Evolutionary conservation across 352 stramenopile genomes (phyloP).

Genomic region (Globisporangium heterothallicum): DNA sequence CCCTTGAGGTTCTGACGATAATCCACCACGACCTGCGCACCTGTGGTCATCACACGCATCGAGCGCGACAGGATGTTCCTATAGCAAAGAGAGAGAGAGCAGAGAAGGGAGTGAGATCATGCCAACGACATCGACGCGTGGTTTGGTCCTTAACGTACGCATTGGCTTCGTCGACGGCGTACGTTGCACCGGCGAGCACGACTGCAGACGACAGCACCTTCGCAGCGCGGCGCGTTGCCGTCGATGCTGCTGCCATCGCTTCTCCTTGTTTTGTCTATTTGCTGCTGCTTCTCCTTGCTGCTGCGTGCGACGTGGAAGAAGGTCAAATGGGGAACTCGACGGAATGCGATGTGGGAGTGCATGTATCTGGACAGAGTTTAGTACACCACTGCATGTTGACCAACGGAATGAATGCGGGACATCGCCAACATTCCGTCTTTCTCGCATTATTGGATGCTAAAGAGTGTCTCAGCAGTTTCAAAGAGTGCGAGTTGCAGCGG

Average conservation of each 20-base stretch:
- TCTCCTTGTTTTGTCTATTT: no score
- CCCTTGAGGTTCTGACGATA: constrained; percentile 46
- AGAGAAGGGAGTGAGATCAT: background rate
- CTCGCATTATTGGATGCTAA: no score
- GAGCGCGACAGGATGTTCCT: constrained; percentile 66
- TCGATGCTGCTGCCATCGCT: background rate
- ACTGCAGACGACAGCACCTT: constrained; percentile 19
- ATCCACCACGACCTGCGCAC: constrained; percentile 44
- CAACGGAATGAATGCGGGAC: no score
- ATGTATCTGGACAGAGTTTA: no score
- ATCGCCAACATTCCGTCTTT: no score
- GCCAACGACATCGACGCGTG: background rate
- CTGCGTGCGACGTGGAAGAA: no score
- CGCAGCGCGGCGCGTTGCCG: background rate
- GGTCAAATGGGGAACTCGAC: no score
- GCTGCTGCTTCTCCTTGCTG: no score
- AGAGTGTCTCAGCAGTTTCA: no score
- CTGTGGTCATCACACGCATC: constrained; percentile 43
- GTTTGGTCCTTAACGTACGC: constrained; percentile 24
- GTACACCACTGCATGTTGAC: no score
- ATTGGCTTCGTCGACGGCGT: constrained; percentile 39
- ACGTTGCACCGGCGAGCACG: constrained; percentile 25
- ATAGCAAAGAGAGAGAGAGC: background rate
- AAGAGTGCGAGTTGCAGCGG: no score
- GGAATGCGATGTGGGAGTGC: no score